Base-by-base conservation (phyloP, 2,329 filamentous ascomycete species). In the Monilinia fructigena region DNA sequence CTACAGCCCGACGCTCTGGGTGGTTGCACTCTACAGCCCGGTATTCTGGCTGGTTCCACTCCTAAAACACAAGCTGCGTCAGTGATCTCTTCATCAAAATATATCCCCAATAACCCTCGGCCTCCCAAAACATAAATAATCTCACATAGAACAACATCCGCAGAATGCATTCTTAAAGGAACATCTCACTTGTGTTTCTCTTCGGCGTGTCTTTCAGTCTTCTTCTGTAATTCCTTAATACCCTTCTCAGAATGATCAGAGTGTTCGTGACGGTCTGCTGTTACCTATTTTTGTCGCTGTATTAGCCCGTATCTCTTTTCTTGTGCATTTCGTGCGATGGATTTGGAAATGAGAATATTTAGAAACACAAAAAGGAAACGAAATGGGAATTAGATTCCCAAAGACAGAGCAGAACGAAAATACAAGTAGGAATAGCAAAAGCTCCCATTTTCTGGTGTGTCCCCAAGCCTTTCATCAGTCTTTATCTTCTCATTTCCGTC, bases 211-310 rank as follows among this genome's bases (percentile, higher is more conserved):
- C 70, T 62, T 3, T 40, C 55, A 0, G 86, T 89, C 76, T 82
- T 80, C 75, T 89, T 66, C 76, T 78, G 68, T 85, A 85, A 76
- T 89, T 90, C 52, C 87, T 89, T 80, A 78, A 77, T 79, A 77
- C 68, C 74, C 38, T 55, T 58, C 11, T 45, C 45, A 14, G 63
- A 65, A 20, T 65, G 63, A 45, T 65, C 67, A 20, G 60, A 60
- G 23, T 69, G 54, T 10, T 55, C 55, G 45, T 70, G 56, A 26
- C 71, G 70, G 53, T 74, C 75, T 28, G 73, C 73, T 47, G 65
- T 63, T 52, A 73, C 66, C 70, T 75, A 63, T 69, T 26, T 14
- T 5, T 35, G 18, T 14, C 31, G 18, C 18, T 20, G 50, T 31
- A 20, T 38, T 40, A 23, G 20, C 20, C 38, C 40, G 42, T 23